A percentile compares a stretch with the other conserved stretches of the same genome.
phyloP scores from a whole-genome alignment of 164 flowering plant genomes.

The Sextonia rubra region DNA sequence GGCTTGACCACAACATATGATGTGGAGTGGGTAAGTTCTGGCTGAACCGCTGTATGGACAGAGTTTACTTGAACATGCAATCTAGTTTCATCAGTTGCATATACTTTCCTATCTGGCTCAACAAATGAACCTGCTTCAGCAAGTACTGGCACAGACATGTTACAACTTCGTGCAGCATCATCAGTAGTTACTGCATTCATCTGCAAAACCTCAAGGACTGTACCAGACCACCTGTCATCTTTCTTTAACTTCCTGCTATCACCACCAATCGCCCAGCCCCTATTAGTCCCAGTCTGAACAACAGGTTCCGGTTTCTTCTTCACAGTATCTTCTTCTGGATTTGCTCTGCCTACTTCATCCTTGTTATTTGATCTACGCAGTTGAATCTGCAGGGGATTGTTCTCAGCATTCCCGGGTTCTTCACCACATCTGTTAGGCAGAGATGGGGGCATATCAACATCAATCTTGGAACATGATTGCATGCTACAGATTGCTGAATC shows the following conservation, averaged over 20 bases:
- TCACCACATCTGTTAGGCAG: slow-evolving; percentile 13
- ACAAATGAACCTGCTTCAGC: slow-evolving; percentile 6
- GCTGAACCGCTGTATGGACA: slow-evolving; percentile 9
- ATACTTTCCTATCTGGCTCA: slow-evolving; percentile 11
- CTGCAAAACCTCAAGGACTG: slow-evolving; percentile 1
- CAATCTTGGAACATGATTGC: slow-evolving; percentile 41
- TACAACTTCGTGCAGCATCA: slow-evolving; percentile 3
- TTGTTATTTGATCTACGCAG: slow-evolving; percentile 10
- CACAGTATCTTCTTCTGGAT: slow-evolving; percentile 15
- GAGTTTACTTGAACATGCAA: neutral
- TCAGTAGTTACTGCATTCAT: slow-evolving; percentile 1
- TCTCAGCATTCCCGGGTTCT: slow-evolving; percentile 21
- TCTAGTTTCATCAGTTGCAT: neutral
- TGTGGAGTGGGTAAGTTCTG: slow-evolving; percentile 3
- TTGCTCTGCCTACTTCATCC: slow-evolving; percentile 9
- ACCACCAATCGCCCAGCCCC: slow-evolving; percentile 14
- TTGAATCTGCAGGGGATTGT: slow-evolving; percentile 16
- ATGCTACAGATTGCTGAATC: slow-evolving; percentile 46
- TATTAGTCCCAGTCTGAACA: slow-evolving; percentile 9
- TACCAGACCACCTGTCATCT: slow-evolving; percentile 3
- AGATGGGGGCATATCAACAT: slow-evolving; percentile 34
- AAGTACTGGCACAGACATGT: neutral
- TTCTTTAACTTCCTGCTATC: slow-evolving; percentile 10
- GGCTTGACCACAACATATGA: slow-evolving; percentile 9
- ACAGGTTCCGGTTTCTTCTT: slow-evolving; percentile 8